Percentiles rank a stretch among this genome's conserved stretches.
Conservation (phyloP, 106 monocot species). For the Chionographis japonica region DNA sequence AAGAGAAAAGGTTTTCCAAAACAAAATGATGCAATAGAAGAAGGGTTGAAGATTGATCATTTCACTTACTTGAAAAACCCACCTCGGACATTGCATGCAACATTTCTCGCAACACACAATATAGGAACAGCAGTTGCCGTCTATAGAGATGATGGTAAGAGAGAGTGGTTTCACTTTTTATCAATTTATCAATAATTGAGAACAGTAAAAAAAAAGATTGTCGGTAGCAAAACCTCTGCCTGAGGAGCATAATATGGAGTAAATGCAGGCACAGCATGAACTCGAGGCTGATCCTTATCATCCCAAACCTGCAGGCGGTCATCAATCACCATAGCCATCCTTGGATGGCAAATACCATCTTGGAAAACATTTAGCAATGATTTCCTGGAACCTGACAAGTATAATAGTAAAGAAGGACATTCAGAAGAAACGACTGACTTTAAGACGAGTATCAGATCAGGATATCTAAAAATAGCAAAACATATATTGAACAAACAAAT, state of each 20-base stretch:
- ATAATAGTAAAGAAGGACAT: background rate
- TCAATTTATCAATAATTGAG: background rate
- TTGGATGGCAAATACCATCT: conserved; percentile 77
- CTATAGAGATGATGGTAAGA: conserved; percentile 16
- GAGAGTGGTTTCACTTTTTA: background rate
- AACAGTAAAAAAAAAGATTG: background rate
- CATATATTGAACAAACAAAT: too few relatives aligned
- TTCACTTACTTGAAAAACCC: conserved; percentile 77
- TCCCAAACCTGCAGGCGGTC: conserved; percentile 89
- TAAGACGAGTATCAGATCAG: background rate
- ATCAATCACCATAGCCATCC: conserved; percentile 97
- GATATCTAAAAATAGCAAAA: too few relatives aligned
- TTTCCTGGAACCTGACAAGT: conserved; percentile 55
- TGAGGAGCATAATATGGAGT: conserved; percentile 95
- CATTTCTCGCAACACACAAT: conserved; percentile 93
- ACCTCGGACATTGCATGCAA: conserved; percentile 95
- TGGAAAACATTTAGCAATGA: conserved; percentile 79
- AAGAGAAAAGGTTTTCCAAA: too few relatives aligned
- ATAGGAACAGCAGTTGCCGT: conserved; percentile 75
- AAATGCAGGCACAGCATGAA: conserved; percentile 95
- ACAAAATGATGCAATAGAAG: background rate
- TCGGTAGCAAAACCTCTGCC: conserved; percentile 59
- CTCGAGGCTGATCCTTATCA: conserved; percentile 82
- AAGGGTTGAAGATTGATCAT: background rate
- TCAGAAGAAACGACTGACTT: background rate